phyloP scores from a whole-genome alignment of 495 filamentous ascomycete species.

The Astrothelium subdiscretum region DNA sequence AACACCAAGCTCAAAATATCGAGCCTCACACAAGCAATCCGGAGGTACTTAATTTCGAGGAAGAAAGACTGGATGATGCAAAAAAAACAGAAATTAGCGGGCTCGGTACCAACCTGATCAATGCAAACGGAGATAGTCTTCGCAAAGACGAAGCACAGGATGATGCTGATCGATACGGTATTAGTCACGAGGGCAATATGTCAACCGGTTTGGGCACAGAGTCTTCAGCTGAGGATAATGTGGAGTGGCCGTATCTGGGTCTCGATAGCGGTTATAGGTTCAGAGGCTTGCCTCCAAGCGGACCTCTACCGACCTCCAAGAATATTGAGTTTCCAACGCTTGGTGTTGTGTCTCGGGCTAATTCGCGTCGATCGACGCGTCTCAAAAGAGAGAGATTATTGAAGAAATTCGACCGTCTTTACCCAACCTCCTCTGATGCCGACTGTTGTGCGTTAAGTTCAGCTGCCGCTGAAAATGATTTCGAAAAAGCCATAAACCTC shows the following conservation, averaged over 20 bases:
- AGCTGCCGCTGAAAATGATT: background rate
- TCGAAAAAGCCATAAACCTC: background rate
- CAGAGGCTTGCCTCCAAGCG: too few species aligned
- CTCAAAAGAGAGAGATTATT: background rate
- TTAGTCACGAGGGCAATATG: too few species aligned
- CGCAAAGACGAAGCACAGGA: background rate
- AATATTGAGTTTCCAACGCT: background rate
- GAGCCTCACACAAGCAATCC: background rate
- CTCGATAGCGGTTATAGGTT: too few species aligned
- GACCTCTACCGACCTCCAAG: background rate
- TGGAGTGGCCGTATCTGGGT: too few species aligned
- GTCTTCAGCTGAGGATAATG: too few species aligned
- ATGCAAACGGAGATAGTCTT: background rate
- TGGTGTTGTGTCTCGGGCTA: background rate
- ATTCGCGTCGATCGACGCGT: background rate
- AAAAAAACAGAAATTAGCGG: background rate
- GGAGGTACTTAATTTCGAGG: background rate
- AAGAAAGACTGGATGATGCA: background rate
- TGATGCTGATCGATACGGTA: background rate
- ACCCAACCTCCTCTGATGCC: background rate
- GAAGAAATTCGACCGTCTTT: background rate
- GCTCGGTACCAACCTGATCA: background rate
- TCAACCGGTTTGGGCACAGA: too few species aligned
- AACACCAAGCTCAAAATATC: background rate
- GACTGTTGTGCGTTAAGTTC: background rate